Evolutionary conservation across 2,329 filamentous ascomycete genomes (phyloP).

Genomic region (Colletotrichum costaricense): DNA sequence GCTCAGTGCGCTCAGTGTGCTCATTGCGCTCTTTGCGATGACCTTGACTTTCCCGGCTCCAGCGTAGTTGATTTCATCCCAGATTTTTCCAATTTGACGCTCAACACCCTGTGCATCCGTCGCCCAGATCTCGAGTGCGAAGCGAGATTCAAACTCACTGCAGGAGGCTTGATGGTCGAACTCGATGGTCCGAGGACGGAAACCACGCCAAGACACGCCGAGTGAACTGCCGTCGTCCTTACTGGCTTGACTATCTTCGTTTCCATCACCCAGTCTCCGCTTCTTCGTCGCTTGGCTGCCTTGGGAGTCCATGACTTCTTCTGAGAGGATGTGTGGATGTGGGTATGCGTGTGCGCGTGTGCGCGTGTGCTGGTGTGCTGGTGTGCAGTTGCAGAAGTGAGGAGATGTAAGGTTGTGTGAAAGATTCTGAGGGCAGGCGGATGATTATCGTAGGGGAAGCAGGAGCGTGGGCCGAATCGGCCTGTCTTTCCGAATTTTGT

Average conservation of each 20-base stretch:
- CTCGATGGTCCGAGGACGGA: not conserved
- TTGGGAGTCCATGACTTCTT: no score
- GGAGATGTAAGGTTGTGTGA: not conserved
- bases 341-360: no score
- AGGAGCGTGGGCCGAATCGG: not conserved
- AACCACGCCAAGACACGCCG: not conserved
- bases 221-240: not conserved
- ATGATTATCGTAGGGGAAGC: not conserved
- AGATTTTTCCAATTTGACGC: not conserved
- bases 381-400: not conserved
- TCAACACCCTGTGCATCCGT: not conserved
- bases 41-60: not conserved
- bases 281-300: no score
- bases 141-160: not conserved
- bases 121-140: not conserved
- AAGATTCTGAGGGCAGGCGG: not conserved
- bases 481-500: not conserved
- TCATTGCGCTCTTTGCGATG: not conserved
- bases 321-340: no score
- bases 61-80: not conserved
- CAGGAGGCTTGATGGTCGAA: not conserved
- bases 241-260: not conserved
- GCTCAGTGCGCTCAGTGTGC: no score
- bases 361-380: no score
- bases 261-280: no score